Conservation (phyloP, 805 yeast genomes). For the Starmerella asiatica region DNA sequence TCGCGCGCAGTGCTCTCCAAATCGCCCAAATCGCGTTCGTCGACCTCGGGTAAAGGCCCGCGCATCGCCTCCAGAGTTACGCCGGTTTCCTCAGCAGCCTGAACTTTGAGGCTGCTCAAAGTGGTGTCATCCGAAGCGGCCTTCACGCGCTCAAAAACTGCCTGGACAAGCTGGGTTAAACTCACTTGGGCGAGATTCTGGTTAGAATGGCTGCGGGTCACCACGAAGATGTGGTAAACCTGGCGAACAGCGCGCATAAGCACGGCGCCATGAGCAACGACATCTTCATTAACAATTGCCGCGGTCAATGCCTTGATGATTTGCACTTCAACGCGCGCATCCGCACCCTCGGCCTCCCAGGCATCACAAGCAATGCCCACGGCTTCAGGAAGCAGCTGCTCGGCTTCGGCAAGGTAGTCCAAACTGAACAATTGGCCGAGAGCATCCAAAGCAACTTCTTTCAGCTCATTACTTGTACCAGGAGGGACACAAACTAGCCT, state of each 20-base stretch:
- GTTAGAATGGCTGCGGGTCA: constrained; percentile 66
- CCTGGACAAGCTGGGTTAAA: constrained; percentile 75
- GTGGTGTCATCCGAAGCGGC: background rate
- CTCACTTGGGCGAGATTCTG: constrained; percentile 95
- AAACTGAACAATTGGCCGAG: constrained; percentile 82
- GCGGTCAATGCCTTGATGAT: constrained; percentile 84
- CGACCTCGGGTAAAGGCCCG: constrained; percentile 20
- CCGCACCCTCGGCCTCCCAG: constrained; percentile 86
- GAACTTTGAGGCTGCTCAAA: background rate
- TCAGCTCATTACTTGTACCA: constrained; percentile 47
- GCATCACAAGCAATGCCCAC: constrained; percentile 73
- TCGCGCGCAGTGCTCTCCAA: constrained; percentile 69
- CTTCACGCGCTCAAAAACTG: constrained; percentile 65
- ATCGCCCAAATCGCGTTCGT: constrained; percentile 29
- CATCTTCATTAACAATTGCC: constrained; percentile 64
- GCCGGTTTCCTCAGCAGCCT: background rate
- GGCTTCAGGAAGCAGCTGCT: constrained; percentile 59
- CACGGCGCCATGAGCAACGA: constrained; percentile 83
- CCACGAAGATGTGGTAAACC: constrained; percentile 80
- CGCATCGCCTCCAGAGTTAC: constrained; percentile 21
- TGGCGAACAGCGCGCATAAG: constrained; percentile 83
- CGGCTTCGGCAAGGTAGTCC: constrained; percentile 42
- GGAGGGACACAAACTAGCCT: constrained; percentile 52
- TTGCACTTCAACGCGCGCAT: constrained; percentile 77
- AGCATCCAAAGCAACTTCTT: constrained; percentile 66